Conservation (phyloP, 768 basidiomycete genomes). For the Phylloporus arenicola region DNA sequence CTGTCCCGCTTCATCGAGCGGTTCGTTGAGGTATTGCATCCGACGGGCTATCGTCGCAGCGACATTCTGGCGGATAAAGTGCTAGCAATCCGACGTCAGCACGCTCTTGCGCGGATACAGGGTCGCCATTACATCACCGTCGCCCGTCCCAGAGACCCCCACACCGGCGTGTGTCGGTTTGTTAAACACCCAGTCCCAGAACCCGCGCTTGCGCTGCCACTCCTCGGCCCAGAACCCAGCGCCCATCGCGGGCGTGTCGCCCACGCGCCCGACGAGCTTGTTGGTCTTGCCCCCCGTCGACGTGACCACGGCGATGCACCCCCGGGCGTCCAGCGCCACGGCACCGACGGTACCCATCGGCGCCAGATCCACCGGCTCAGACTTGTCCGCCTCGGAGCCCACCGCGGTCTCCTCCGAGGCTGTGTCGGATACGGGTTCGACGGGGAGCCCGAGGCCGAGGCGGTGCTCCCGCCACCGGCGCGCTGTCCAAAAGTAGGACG, state of each 20-base stretch:
- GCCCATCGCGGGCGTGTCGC: constrained; percentile 77
- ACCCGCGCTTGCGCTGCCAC: constrained; percentile 44
- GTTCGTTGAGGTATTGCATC: constrained; percentile 54
- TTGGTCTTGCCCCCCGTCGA: constrained; percentile 83
- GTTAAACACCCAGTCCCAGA: constrained; percentile 35
- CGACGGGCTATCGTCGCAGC: constrained; percentile 63
- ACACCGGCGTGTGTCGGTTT: constrained; percentile 40
- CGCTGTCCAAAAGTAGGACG: constrained; percentile 75
- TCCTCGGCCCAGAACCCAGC: constrained; percentile 83
- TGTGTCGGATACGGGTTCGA: constrained; percentile 39
- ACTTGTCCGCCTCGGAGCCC: constrained; percentile 6
- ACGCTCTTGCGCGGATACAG: background rate
- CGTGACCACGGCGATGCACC: constrained; percentile 68
- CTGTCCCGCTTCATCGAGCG: constrained; percentile 50
- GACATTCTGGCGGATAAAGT: constrained; percentile 68
- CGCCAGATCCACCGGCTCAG: constrained; percentile 44
- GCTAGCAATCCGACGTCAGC: constrained; percentile 37
- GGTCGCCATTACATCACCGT: constrained; percentile 78
- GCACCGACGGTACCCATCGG: constrained; percentile 83
- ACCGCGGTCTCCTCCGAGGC: background rate
- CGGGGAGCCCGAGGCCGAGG: constrained; percentile 66
- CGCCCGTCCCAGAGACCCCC: constrained; percentile 80
- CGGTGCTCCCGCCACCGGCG: constrained; percentile 74
- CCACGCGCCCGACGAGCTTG: constrained; percentile 77
- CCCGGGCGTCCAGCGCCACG: constrained; percentile 68